Base-by-base conservation (phyloP, 352 stramenopile genomes). In the Stramenopiles sp. region DNA sequence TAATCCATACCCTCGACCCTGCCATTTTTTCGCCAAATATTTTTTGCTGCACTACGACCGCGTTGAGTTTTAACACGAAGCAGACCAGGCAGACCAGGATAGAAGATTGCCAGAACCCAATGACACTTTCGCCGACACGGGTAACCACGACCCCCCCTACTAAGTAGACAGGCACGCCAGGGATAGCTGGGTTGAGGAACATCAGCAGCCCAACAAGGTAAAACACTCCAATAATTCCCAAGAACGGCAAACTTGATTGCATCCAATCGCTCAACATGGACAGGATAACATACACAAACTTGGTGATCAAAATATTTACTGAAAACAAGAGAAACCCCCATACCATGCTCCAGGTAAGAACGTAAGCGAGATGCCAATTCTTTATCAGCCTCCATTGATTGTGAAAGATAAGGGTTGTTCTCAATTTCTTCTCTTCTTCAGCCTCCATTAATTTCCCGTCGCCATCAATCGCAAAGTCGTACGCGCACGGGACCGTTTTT, bases 141-240 rank as follows among this genome's bases (percentile, higher is more conserved):
- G 81, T 53, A 74, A 86, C 75, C 1, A 87, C 78, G 75, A 87
- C 81, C 12, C 83, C 83, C 68, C 82, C 77, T 18, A 78, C 79
- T 69, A 87, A 74, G 74, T 87, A 87, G 32, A 87, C 81, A 43
- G 83, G 83, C 32, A 85, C 81, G 25, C 82, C 82, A 30, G 83
- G 83, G 32, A 87, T 80, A 43, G 81, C 80, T 34, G 83, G 83
- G 33, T 85, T 75, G 3, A 87, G 76, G 76, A 87, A 87, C 81
- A 87, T 83, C 1, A 77, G 49, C 3, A 86, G 68, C 68, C 82
- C 83, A 37, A 87, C 80, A 73, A n/a, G 78, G 12, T 78, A 53
- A 49, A 85, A 80, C 30, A 86, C 84, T 31, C 43, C 75, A 18
- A 82, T 85, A 2, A 83, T 81, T 1, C 43, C 12, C 12, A 53